phyloP scores from a whole-genome alignment of 768 basidiomycete species.

The Rossbeevera mucosa region DNA sequence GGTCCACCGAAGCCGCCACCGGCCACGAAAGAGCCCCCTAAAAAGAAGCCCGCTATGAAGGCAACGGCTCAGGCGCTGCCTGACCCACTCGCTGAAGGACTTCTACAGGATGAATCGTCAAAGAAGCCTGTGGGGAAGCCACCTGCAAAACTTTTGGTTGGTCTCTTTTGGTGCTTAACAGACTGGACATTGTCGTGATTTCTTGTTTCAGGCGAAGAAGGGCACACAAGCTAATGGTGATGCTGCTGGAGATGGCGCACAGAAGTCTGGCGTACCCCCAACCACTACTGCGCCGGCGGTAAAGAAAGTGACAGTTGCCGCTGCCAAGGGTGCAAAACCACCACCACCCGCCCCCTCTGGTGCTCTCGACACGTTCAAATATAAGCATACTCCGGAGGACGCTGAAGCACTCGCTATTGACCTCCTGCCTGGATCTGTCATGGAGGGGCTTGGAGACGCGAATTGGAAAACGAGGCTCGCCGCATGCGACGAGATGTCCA shows the following conservation, averaged over 20 bases:
- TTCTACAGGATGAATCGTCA: constrained; percentile 30
- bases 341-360: constrained; percentile 46
- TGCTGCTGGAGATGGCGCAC: constrained; percentile 8
- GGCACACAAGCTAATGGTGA: constrained; percentile 33
- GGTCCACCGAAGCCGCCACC: constrained; percentile 42
- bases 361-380: constrained; percentile 81
- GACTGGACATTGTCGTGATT: constrained; percentile 2
- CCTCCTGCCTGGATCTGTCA: constrained; percentile 63
- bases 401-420: constrained; percentile 77
- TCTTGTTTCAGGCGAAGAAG: constrained; percentile 49
- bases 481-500: constrained; percentile 78
- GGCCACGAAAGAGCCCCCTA: constrained; percentile 31
- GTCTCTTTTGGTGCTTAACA: neutral
- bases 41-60: constrained; percentile 37
- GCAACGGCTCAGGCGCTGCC: constrained; percentile 11
- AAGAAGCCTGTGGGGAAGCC: constrained; percentile 50
- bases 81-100: constrained; percentile 15
- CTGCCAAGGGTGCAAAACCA: constrained; percentile 45
- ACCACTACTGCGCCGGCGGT: constrained; percentile 27
- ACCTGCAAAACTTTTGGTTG: constrained; percentile 43
- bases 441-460: constrained; percentile 72
- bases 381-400: constrained; percentile 86
- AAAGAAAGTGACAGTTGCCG: constrained; percentile 43
- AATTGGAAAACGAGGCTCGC: constrained; percentile 93
- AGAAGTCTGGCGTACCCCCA: constrained; percentile 26